Evolutionary conservation across 73 alveolate species (phyloP).

Genomic region (Effrenium voratum): DNA sequence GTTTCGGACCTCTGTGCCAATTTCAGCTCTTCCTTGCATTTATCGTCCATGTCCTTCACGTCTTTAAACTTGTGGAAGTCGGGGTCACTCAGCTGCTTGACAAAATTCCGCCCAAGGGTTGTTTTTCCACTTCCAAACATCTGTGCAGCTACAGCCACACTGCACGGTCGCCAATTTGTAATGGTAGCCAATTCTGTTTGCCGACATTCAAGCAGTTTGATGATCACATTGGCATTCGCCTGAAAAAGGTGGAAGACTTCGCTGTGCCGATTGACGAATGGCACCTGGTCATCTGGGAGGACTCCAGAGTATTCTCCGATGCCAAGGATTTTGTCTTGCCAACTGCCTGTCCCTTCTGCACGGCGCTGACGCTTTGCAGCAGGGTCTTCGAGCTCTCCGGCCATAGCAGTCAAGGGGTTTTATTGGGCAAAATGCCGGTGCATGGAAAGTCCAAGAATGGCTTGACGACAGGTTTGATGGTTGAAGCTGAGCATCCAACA

Average conservation of each 20-base stretch:
- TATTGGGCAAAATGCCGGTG: too few species aligned
- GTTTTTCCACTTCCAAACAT: slow-evolving; percentile 74
- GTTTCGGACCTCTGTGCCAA: not conserved
- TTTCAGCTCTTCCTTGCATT: not conserved
- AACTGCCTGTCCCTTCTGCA: not conserved
- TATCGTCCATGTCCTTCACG: not conserved
- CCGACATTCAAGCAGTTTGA: slow-evolving; percentile 11
- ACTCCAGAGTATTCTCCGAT: slow-evolving; percentile 1
- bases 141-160: slow-evolving; percentile 59
- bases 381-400: too few species aligned
- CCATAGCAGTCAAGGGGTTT: too few species aligned
- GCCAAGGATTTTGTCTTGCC: slow-evolving; percentile 23
- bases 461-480: too few species aligned
- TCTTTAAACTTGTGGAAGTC: not conserved
- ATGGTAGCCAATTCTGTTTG: not conserved
- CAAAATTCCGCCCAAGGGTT: slow-evolving; percentile 48
- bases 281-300: slow-evolving; percentile 31
- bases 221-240: slow-evolving; percentile 25
- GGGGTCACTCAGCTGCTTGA: slow-evolving; percentile 41
- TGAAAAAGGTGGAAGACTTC: slow-evolving; percentile 52
- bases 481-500: too few species aligned
- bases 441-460: too few species aligned
- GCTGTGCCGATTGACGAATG: slow-evolving; percentile 44
- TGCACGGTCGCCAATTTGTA: slow-evolving; percentile 50
- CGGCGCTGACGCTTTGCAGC: slow-evolving; percentile 18